Evolutionary conservation across 331 rosid species (phyloP).

Genomic region (Cucumis variabilis): DNA sequence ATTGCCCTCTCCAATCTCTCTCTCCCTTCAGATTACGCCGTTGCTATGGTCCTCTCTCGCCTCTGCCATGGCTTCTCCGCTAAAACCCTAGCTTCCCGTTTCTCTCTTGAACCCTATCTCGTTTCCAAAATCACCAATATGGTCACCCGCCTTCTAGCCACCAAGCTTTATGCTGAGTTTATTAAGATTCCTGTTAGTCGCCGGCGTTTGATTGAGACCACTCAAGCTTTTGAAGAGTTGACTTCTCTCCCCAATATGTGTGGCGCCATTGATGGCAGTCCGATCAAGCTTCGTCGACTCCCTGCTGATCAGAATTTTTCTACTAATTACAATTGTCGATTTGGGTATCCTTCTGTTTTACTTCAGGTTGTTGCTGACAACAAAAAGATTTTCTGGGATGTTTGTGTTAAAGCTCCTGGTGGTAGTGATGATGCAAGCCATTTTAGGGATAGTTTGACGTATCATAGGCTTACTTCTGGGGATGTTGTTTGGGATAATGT

Average conservation of each 20-base stretch:
- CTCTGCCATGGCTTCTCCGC: constrained; percentile 88
- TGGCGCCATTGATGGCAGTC: constrained; percentile 84
- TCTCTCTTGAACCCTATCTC: constrained; percentile 90
- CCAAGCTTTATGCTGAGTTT: constrained; percentile 84
- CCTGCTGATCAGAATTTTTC: constrained; percentile 44
- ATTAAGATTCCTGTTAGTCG: constrained; percentile 84
- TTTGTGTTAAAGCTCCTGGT: constrained; percentile 85
- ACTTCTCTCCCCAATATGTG: constrained; percentile 91
- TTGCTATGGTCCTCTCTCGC: constrained; percentile 92
- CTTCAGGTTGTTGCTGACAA: constrained; percentile 92
- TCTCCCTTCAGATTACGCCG: constrained; percentile 82
- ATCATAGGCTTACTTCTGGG: constrained; percentile 68
- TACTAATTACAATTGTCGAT: constrained; percentile 56
- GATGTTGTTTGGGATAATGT: constrained; percentile 82
- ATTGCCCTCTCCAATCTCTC: constrained; percentile 86
- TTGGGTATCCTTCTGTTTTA: constrained; percentile 65
- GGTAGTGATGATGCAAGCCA: constrained; percentile 78
- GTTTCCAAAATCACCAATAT: constrained; percentile 94
- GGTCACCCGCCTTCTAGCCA: constrained; percentile 91
- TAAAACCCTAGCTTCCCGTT: constrained; percentile 65
- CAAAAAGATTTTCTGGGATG: constrained; percentile 91
- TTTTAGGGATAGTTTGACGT: constrained; percentile 75
- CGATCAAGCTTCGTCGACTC: constrained; percentile 60
- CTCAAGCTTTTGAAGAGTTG: constrained; percentile 83
- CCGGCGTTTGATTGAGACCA: constrained; percentile 71